phyloP scores from a whole-genome alignment of 371 early-diverging fungal species.

The Mucor sp. region DNA sequence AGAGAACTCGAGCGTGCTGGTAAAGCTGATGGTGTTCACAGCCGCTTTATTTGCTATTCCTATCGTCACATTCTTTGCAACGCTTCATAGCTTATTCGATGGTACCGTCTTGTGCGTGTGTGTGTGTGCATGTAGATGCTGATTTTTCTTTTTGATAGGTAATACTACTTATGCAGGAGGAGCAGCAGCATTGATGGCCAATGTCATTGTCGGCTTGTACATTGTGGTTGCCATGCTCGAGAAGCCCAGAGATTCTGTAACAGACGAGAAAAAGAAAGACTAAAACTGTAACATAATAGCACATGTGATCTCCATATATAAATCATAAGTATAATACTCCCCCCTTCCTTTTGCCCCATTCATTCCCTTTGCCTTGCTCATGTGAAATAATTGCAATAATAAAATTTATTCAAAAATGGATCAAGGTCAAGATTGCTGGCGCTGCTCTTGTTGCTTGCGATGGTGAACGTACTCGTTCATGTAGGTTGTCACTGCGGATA shows the following conservation, averaged over 20 bases:
- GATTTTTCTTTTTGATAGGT: slow-evolving; percentile 25
- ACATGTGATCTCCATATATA: neutral
- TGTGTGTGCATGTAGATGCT: neutral
- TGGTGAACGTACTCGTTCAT: slow-evolving; percentile 28
- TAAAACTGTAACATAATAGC: neutral
- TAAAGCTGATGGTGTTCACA: slow-evolving; percentile 49
- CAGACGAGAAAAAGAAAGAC: slow-evolving; percentile 11
- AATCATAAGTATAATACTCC: neutral
- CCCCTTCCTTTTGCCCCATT: neutral
- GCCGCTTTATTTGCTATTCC: slow-evolving; percentile 47
- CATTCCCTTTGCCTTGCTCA: neutral
- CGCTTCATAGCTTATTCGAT: slow-evolving; percentile 42
- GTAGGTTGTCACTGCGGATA: slow-evolving; percentile 24
- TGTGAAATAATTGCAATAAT: slow-evolving; percentile 1
- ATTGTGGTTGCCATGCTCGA: slow-evolving; percentile 34
- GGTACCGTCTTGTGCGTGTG: slow-evolving; percentile 22
- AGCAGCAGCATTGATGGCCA: slow-evolving; percentile 45
- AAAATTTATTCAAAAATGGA: neutral
- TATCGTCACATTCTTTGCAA: slow-evolving; percentile 44
- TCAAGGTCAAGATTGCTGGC: neutral
- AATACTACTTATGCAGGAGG: slow-evolving; percentile 54
- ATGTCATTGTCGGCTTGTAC: slow-evolving; percentile 44
- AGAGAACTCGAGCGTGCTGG: slow-evolving; percentile 20
- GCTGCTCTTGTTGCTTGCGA: slow-evolving; percentile 11
- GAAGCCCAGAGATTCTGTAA: slow-evolving; percentile 4